Evolutionary conservation across 2,329 filamentous ascomycete genomes (phyloP), one percentile per base, ranked within the genome.

Genomic region (Arthroderma sp.): DNA sequence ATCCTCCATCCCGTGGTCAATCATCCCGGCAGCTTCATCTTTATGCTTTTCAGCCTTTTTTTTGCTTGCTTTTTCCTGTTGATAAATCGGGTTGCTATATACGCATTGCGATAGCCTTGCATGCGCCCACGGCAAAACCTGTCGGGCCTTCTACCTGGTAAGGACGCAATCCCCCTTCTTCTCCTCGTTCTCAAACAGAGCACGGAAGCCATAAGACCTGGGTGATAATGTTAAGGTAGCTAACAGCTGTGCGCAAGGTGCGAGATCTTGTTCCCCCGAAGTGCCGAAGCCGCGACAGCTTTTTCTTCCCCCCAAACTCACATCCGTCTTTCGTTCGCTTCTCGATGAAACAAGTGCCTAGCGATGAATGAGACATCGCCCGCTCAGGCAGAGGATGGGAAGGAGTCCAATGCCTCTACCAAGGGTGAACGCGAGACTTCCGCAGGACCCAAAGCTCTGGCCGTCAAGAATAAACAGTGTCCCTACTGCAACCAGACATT

Each of bases 401-500:
- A 44, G 43, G 59, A 56, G 39, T 13, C 54, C 23, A 56, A 56
- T 28, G 38, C 54, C 25, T 43, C 54, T 38, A 23, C 49, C 6
- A 55, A 43, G 25, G 54, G 31, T 38, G 54, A 55, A 21, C 54
- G 39, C 15, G 54, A 55, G 15, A 15, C 41, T 33, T 56, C 43
- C 23, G 54, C 54, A 13, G 56, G 47, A 3, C 57, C 60, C 51
- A 73, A 72, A 63, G 70, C 71, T 57, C 70, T 74, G 56, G 79
- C 86, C 15, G 72, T 79, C 59, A 97, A 97, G 73, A 91, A 97
- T 75, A 89, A 88, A 68, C 84, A 79, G 62, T 96, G 91, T 70
- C 87, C 85, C 37, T 97, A 88, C 74, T 97, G 91, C 71, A 79
- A 83, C 51, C 89, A 95, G 71, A 79, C 86, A 5, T 97, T 96